These are phyloP conservation scores for Fusarium pseudoanthophilum DNA, from an alignment of 2,329 filamentous ascomycete genomes.

Conservation along the genomic window DNA sequence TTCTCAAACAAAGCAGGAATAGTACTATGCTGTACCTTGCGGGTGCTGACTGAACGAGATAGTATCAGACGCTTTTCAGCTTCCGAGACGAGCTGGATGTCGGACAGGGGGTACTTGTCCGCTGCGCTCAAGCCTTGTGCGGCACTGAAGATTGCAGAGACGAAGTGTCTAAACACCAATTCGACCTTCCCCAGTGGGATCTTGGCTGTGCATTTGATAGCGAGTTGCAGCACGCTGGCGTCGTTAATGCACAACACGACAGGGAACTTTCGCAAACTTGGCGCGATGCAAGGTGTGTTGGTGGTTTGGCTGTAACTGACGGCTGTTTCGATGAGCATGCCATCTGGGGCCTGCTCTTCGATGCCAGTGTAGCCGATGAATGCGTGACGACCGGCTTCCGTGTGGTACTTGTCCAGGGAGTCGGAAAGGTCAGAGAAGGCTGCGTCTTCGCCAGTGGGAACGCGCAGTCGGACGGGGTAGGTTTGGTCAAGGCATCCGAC, in stretches of 20 bases:
- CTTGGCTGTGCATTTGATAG: constrained; percentile 1
- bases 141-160: neutral
- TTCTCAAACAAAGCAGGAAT: constrained; percentile 9
- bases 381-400: neutral
- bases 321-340: neutral
- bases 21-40: neutral
- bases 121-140: neutral
- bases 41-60: neutral
- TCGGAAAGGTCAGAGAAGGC: neutral
- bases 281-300: constrained; percentile 5
- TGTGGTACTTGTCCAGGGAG: neutral
- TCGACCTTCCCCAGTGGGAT: constrained; percentile 5
- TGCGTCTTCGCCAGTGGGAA: neutral
- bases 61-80: neutral
- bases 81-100: neutral
- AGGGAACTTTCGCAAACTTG: neutral
- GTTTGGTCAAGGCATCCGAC: constrained; percentile 14
- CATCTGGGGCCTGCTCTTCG: neutral
- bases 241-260: constrained; percentile 18
- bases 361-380: constrained; percentile 3
- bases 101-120: neutral
- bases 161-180: neutral
- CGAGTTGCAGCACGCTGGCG: neutral
- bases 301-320: constrained; percentile 14
- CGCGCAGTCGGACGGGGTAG: neutral